phyloP scores from a whole-genome alignment of 352 stramenopile species.

The Globisporangium spiculum region DNA sequence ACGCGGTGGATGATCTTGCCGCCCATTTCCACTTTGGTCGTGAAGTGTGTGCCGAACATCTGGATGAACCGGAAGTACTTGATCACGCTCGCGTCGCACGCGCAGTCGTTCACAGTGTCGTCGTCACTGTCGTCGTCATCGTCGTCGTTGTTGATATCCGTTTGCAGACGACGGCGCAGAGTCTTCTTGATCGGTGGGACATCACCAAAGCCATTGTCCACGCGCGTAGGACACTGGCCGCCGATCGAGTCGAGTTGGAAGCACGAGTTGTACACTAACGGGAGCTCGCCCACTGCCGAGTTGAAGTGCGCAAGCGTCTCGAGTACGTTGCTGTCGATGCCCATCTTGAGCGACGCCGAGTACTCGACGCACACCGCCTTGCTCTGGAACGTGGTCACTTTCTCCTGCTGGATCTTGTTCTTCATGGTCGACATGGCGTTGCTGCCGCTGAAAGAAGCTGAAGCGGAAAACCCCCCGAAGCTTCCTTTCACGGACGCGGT shows the following conservation, averaged over 20 bases:
- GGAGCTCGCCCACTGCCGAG: background rate
- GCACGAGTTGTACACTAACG: constrained; percentile 16
- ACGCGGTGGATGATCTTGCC: constrained; percentile 30
- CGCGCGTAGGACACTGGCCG: constrained; percentile 11
- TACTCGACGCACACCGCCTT: constrained; percentile 28
- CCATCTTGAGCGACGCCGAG: constrained; percentile 16
- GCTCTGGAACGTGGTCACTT: constrained; percentile 19
- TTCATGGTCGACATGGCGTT: constrained; percentile 26
- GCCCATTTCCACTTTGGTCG: constrained; percentile 29
- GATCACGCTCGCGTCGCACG: constrained; percentile 24
- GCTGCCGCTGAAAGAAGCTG: constrained; percentile 26
- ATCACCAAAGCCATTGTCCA: constrained; percentile 23
- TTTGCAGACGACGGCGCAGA: constrained; percentile 41
- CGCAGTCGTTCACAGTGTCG: constrained; percentile 25
- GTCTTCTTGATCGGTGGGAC: constrained; percentile 21
- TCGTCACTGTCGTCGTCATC: constrained; percentile 27
- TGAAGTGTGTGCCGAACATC: constrained; percentile 28
- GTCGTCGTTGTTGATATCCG: constrained; percentile 16
- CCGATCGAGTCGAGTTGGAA: constrained; percentile 14
- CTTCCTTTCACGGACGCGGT: constrained; percentile 24
- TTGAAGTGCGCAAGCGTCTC: constrained; percentile 15
- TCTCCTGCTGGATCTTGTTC: constrained; percentile 20
- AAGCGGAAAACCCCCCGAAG: constrained; percentile 23
- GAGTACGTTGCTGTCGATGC: constrained; percentile 5
- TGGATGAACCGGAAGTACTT: constrained; percentile 32